Conservation (phyloP, 257 asterid species). For the Plantago major region DNA sequence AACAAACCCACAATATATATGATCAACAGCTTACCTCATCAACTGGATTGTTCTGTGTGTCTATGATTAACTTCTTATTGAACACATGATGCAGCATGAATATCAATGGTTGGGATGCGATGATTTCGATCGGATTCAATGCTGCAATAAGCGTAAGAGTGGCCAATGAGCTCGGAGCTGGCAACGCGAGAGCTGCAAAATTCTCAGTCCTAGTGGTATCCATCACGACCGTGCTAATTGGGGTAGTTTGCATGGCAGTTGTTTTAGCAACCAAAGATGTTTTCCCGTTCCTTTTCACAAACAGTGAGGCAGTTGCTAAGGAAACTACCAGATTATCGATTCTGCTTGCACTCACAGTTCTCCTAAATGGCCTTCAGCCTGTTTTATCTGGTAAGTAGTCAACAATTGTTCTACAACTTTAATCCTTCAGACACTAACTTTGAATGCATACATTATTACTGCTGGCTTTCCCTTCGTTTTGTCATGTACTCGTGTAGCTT, state of each 20-base stretch:
- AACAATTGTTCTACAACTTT: no score
- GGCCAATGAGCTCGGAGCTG: slow-evolving; percentile 83
- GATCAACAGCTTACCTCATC: no score
- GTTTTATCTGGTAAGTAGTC: slow-evolving; percentile 57
- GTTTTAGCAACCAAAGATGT: slow-evolving; percentile 47
- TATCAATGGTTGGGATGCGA: slow-evolving; percentile 67
- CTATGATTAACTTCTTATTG: background rate
- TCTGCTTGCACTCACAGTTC: slow-evolving; percentile 55
- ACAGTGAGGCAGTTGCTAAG: slow-evolving; percentile 59
- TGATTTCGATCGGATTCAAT: slow-evolving; percentile 78
- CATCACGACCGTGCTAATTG: slow-evolving; percentile 48
- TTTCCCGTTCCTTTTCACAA: slow-evolving; percentile 65
- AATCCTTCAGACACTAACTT: no score
- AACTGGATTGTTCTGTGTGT: no score
- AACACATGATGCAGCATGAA: slow-evolving; percentile 56
- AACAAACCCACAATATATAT: no score
- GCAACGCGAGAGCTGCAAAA: slow-evolving; percentile 64
- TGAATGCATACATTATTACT: no score
- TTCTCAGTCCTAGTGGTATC: slow-evolving; percentile 72
- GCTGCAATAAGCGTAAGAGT: slow-evolving; percentile 93
- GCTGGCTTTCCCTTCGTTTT: no score
- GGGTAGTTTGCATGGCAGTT: slow-evolving; percentile 33
- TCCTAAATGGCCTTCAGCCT: slow-evolving; percentile 77
- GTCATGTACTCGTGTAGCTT: no score
- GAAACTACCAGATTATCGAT: slow-evolving; percentile 56